Conservation (phyloP, 2,329 filamentous ascomycete species). For the Botrytis cinerea region DNA sequence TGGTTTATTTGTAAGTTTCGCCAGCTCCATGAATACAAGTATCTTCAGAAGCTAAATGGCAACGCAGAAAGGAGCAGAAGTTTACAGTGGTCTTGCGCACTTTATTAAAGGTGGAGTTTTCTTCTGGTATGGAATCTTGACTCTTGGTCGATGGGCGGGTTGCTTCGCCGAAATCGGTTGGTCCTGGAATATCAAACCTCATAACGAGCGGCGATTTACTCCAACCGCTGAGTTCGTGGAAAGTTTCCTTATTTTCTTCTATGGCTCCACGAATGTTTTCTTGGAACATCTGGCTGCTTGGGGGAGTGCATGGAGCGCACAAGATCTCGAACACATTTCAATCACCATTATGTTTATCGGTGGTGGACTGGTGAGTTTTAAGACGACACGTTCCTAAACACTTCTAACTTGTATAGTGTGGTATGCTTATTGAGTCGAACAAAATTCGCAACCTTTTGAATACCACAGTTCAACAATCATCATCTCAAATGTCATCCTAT, state of each 20-base stretch:
- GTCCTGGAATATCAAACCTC: conserved; percentile 88
- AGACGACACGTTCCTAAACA: conserved; percentile 23
- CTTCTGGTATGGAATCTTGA: conserved; percentile 88
- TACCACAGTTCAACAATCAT: conserved; percentile 39
- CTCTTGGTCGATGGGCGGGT: conserved; percentile 85
- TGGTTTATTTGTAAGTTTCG: conserved; percentile 75
- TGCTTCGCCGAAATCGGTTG: conserved; percentile 89
- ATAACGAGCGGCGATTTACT: conserved; percentile 48
- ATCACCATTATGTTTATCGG: conserved; percentile 94
- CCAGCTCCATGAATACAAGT: not conserved
- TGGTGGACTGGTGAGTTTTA: conserved; percentile 71
- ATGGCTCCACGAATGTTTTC: conserved; percentile 88
- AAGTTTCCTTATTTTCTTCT: conserved; percentile 85
- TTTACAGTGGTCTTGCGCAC: conserved; percentile 85
- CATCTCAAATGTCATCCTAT: conserved; percentile 44
- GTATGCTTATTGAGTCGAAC: conserved; percentile 82
- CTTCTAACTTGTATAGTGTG: conserved; percentile 53
- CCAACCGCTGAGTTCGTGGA: conserved; percentile 88
- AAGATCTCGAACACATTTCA: conserved; percentile 87
- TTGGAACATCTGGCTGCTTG: conserved; percentile 80
- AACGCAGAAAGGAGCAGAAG: conserved; percentile 60
- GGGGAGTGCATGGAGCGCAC: conserved; percentile 70
- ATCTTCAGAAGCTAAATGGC: conserved; percentile 23
- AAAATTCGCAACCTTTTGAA: conserved; percentile 68
- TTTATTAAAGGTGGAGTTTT: conserved; percentile 95